Evolutionary conservation across 2,329 filamentous ascomycete genomes (phyloP).

Genomic region (Dactylellina sp.): DNA sequence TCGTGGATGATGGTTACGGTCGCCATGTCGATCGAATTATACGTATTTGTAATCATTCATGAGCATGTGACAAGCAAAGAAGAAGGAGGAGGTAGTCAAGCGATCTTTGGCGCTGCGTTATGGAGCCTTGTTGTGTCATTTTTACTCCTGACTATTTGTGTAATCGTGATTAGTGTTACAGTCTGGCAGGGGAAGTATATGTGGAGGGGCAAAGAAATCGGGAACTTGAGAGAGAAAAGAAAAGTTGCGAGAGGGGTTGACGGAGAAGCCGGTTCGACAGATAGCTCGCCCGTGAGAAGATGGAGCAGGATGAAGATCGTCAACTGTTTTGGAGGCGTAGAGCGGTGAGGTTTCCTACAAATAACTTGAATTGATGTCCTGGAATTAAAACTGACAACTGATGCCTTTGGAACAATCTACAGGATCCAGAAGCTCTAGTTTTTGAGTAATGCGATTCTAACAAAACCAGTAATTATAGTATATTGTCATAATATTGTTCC

Average conservation of each 20-base stretch:
- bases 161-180: constrained; percentile 20
- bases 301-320: constrained; percentile 30
- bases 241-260: constrained; percentile 14
- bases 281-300: constrained; percentile 45
- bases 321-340: constrained; percentile 42
- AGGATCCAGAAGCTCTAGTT: constrained; percentile 33
- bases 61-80: constrained; percentile 37
- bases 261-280: constrained; percentile 20
- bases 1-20: constrained; percentile 24
- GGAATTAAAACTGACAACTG: constrained; percentile 3
- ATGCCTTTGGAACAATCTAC: neutral
- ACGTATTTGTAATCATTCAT: constrained; percentile 33
- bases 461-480: too few relatives aligned
- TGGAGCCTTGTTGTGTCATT: constrained; percentile 36
- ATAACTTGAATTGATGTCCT: neutral
- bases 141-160: constrained; percentile 19
- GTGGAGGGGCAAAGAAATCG: constrained; percentile 18
- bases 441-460: constrained; percentile 30
- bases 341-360: neutral
- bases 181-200: constrained; percentile 38
- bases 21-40: constrained; percentile 41
- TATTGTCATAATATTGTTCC: too few relatives aligned
- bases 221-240: constrained; percentile 5
- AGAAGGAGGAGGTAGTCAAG: constrained; percentile 34
- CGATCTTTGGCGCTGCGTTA: constrained; percentile 29